A percentile compares a stretch with the other conserved stretches of the same genome.
phyloP scores from a whole-genome alignment of 2,329 filamentous ascomycete species.

The Fusarium sp. region DNA sequence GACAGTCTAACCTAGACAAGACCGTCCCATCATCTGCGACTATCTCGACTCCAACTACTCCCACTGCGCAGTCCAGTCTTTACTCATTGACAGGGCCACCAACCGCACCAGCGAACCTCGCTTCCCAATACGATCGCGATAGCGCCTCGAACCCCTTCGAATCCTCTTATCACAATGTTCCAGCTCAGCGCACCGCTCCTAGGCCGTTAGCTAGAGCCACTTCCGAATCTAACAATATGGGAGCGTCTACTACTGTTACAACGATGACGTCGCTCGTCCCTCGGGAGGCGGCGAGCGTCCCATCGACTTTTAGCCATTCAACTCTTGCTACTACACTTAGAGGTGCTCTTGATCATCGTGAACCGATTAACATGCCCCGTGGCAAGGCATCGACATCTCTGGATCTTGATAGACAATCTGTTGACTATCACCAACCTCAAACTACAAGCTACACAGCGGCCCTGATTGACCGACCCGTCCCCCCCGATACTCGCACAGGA shows the following conservation, averaged over 20 bases:
- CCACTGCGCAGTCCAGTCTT: constrained; percentile 7
- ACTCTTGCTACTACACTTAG: constrained; percentile 46
- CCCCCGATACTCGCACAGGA: constrained; percentile 32
- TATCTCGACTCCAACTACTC: constrained; percentile 16
- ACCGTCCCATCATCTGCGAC: constrained; percentile 13
- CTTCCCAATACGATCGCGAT: constrained; percentile 35
- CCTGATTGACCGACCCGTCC: constrained; percentile 40
- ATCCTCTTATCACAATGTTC: constrained; percentile 45
- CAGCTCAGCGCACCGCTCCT: constrained; percentile 46
- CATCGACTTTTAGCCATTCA: constrained; percentile 46
- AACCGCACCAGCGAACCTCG: constrained; percentile 9
- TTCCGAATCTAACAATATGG: constrained; percentile 45
- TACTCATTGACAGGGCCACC: constrained; percentile 11
- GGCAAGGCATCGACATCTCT: constrained; percentile 46
- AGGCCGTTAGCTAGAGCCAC: constrained; percentile 50
- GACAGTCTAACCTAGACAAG: constrained; percentile 25
- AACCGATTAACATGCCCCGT: constrained; percentile 43
- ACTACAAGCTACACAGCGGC: constrained; percentile 38
- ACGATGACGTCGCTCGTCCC: constrained; percentile 41
- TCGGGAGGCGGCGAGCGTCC: constrained; percentile 43
- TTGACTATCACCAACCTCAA: constrained; percentile 39
- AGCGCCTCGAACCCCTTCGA: constrained; percentile 15
- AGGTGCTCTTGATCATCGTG: constrained; percentile 47
- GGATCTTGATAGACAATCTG: constrained; percentile 44
- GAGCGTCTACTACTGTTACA: constrained; percentile 45